Base-by-base conservation (phyloP, 2,329 filamentous ascomycete species). In the Fusarium falciforme region DNA sequence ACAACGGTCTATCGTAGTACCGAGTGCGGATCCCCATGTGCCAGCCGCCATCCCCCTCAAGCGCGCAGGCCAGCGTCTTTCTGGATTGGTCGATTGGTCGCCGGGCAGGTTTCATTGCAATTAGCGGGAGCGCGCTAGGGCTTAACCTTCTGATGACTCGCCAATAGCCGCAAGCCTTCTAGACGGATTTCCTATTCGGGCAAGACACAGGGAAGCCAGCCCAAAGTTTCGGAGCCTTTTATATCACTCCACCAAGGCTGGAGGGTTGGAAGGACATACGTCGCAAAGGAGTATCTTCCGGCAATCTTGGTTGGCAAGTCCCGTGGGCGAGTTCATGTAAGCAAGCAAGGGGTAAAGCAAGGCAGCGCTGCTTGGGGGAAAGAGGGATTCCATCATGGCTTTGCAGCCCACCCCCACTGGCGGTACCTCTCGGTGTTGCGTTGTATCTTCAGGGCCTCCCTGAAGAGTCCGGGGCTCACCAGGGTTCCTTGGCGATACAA, bases 111-210 rank as follows among this genome's bases (percentile, higher is more conserved):
- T 67, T 72, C 69, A 72, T 66, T 62, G 64, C 70, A 62, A 70
- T 68, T 59, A 69, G 52, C 61, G 47, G 64, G 49, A 64, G 54
- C 55, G 61, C 64, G 63, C 69, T 76, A 76, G 66, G 54, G 52
- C 52, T 67, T 62, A 61, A 65, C 65, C 65, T 66, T 68, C 29
- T 33, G 29, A n/a, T 57, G 54, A 59, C 64, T 71, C 60, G 59
- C 76, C 70, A 78, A 77, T 77, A 68, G 71, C 64, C 64, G 59
- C 63, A 38, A 64, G 49, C 60, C 54, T 57, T 64, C 22, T 52
- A 78, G 76, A 78, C 76, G 76, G 73, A 72, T 78, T 78, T 78
- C 76, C 73, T 63, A 44, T 77, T 78, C 64, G 10, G 76, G 73
- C 64, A 36, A 66, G 27, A 27, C 54, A 63, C 61, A 64, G 27